Evolutionary conservation across 768 basidiomycete genomes (phyloP), one percentile per base, ranked within the genome.

Genomic region (Leccinum boreale): DNA sequence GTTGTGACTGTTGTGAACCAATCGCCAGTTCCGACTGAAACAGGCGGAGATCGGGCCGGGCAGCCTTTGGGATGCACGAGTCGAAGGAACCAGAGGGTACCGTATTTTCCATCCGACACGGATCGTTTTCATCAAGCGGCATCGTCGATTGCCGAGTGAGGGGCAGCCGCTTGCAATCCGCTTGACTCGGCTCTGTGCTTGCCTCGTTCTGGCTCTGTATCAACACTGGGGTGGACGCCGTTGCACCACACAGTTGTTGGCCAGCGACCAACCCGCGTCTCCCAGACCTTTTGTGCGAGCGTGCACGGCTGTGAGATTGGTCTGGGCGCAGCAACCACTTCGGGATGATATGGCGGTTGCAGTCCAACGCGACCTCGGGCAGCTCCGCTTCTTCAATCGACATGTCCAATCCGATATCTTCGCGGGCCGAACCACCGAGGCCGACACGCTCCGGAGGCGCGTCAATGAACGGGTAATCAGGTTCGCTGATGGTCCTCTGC

Each of bases 341-440:
- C 4, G 97, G 96, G 50, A 99, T 86, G 58, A 99, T 97, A 73
- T 99, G 97, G n/a, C 90, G 82, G 70, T 99, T 90, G 61, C 85
- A 86, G 65, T 95, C 94, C 50, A 99, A 80, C 7, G 85, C 85
- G 14, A 99, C 97, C 73, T 98, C 96, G 1, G 97, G 97, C 66
- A 98, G 79, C 73, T 98, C 96, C 17, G 90, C 83, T 64, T 88
- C 89, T 53, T 83, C 85, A 2, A 68, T 57, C 36, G 73, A 72
- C 11, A 78, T 80, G 62, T 85, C 85, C 21, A 73, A 80, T 26
- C 70, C 59, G 6, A 55, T 67, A 23, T 68, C 72, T 49, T 74
- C 73, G 49, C 70, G 69, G 56, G 63, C 47, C 56, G 67, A 51
- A 35, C 26, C 45, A 24, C 21, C 31, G 7, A 54, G 15, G n/a